phyloP scores from a whole-genome alignment of 345 rosid genomes.

The Eucalyptus marginata region DNA sequence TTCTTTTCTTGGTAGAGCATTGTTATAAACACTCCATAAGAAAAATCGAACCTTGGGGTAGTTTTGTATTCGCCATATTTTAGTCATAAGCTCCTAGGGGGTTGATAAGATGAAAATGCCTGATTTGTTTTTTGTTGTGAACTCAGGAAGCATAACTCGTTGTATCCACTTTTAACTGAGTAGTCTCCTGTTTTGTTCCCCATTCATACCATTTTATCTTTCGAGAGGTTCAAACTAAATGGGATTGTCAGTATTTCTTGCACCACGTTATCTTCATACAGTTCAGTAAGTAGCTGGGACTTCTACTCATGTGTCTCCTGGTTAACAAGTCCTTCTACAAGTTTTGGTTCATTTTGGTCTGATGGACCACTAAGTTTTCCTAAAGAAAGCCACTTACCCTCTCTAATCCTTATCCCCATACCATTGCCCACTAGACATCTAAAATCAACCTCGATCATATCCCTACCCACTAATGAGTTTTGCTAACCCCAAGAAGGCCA shows the following conservation, averaged over 20 bases:
- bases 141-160: too few relatives aligned
- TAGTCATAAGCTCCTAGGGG: too few relatives aligned
- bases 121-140: too few relatives aligned
- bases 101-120: too few relatives aligned
- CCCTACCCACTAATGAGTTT: neutral
- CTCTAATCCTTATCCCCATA: neutral
- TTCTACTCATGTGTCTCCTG: neutral
- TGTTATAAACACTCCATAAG: too few relatives aligned
- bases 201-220: too few relatives aligned
- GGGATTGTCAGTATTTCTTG: accelerated
- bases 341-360: neutral
- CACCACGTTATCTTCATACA: neutral
- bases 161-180: too few relatives aligned
- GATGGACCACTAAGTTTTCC: neutral
- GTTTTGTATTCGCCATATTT: too few relatives aligned
- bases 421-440: neutral
- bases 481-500: neutral
- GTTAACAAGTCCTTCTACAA: neutral
- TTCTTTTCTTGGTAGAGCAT: too few relatives aligned
- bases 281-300: neutral
- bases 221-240: neutral
- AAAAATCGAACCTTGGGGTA: too few relatives aligned
- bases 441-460: neutral
- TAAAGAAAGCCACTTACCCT: neutral
- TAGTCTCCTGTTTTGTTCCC: too few relatives aligned